Evolutionary conservation across 306 rosid genomes (phyloP), one percentile per base, ranked within the genome.

Genomic region (Citrullus amarus): DNA sequence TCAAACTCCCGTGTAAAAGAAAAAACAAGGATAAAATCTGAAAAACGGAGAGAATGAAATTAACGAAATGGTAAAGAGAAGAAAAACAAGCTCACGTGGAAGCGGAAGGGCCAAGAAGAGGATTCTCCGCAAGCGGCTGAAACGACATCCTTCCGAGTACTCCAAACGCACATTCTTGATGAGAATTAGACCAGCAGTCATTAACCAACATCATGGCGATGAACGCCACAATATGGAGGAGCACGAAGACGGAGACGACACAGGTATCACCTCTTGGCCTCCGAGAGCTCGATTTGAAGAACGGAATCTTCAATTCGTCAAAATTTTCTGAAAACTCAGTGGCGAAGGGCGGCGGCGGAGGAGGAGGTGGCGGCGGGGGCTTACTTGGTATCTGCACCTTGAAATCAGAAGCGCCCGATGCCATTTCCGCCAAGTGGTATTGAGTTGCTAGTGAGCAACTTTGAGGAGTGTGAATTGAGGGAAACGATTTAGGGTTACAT

Each of bases 51-150:
- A 14, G 38, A 41, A 39, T 41, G 68, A 71, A 56, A 73, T 39
- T 8, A 25, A 34, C 62, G 25, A 15, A 38, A 73, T 63, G 4
- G 48, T 17, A 16, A 67, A 58, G 32, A 54, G 2, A 15, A 38
- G 5, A 69, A 50, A 50, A 66, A 62, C 62, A 18, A 74, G 65
- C 96, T 84, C 43, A 95, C 98, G 90, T 89, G 66, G 97, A 95
- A 81, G 89, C 90, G 20, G 98, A 92, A 82, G 98, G 97, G 18
- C 98, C 98, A 55, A 94, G 89, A 43, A 92, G 84, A 17, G 98
- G 96, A 79, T 94, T 94, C 82, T 94, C 98, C 0, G 86, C 4
- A 70, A 92, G 90, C 55, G 90, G 96, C 88, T 94, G 98, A 78
- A 92, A 95, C 38, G 98, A 92, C 54, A 92, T 79, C 69, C 96